Conservation (phyloP, 2,329 filamentous ascomycete species). For the Colletotrichum sidae region DNA sequence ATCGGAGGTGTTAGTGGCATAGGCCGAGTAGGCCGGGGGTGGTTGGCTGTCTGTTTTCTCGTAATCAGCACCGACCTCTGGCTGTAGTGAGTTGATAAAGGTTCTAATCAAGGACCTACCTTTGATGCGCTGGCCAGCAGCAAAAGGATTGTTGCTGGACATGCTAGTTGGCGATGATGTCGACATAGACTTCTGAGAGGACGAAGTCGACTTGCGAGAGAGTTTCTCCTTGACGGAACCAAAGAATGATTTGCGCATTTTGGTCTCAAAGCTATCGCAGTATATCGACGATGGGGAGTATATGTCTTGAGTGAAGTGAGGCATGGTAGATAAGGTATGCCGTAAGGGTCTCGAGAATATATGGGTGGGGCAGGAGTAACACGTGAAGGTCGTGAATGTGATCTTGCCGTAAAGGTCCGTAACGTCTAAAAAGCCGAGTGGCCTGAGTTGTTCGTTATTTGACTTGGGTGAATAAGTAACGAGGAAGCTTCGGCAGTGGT, state of each 20-base stretch:
- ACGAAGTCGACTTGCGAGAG: conserved; percentile 41
- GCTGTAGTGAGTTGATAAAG: background rate
- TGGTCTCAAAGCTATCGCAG: background rate
- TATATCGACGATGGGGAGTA: background rate
- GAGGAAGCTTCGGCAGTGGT: too few species aligned
- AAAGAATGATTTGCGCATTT: conserved; percentile 44
- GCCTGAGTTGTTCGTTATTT: too few species aligned
- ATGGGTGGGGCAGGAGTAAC: background rate
- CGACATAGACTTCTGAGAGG: conserved; percentile 26
- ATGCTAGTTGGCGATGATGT: conserved; percentile 32
- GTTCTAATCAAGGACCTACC: conserved; percentile 33
- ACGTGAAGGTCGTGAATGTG: too few species aligned
- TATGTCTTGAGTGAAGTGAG: conserved; percentile 22
- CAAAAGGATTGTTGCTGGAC: conserved; percentile 37
- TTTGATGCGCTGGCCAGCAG: conserved; percentile 28
- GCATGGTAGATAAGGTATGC: conserved; percentile 12
- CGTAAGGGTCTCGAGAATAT: conserved; percentile 10
- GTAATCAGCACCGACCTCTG: conserved; percentile 1
- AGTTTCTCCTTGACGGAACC: conserved; percentile 50
- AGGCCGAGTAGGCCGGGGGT: conserved; percentile 50
- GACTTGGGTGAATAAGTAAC: too few species aligned
- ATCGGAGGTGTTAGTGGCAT: conserved; percentile 10
- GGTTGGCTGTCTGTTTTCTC: conserved; percentile 43
- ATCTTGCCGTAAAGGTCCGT: too few species aligned
- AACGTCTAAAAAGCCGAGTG: too few species aligned